Conservation (phyloP, 2,329 filamentous ascomycete genomes). For the Delphinella strobiligena region DNA sequence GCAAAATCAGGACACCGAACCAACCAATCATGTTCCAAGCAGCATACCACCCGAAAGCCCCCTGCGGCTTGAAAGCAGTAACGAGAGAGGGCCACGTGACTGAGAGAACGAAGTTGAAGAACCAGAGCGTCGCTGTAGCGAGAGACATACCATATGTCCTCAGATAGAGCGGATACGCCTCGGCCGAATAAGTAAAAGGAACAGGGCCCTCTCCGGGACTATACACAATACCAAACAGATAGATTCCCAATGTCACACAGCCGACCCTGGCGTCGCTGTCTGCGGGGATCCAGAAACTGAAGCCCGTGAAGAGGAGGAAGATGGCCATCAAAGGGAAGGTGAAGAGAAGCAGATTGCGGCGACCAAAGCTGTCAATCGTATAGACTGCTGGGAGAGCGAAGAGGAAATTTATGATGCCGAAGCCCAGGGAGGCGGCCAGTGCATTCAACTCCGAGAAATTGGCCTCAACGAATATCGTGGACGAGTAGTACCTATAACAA, state of each 20-base stretch:
- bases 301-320: conserved; percentile 29
- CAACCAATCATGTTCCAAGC: conserved; percentile 45
- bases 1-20: conserved; percentile 31
- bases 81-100: conserved; percentile 36
- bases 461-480: conserved; percentile 24
- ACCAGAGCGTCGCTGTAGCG: conserved; percentile 42
- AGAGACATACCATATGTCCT: conserved; percentile 35
- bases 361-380: conserved; percentile 34
- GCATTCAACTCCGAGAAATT: conserved; percentile 25
- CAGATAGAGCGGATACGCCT: conserved; percentile 34
- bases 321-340: conserved; percentile 38
- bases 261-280: conserved; percentile 5
- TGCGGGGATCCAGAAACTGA: conserved; percentile 6
- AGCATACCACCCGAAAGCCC: conserved; percentile 46
- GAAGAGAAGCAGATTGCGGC: conserved; percentile 29
- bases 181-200: conserved; percentile 31
- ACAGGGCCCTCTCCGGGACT: conserved; percentile 32
- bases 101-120: conserved; percentile 15
- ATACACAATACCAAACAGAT: conserved; percentile 42
- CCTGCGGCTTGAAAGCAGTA: conserved; percentile 34
- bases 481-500: conserved; percentile 29
- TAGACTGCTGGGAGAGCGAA: conserved; percentile 34
- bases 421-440: conserved; percentile 30
- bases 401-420: conserved; percentile 33
- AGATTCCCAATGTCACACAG: conserved; percentile 22